A percentile compares a stretch with the other conserved stretches of the same genome.
Conservation (phyloP, 2,329 filamentous ascomycete genomes). For the Aspergillus sergii region DNA sequence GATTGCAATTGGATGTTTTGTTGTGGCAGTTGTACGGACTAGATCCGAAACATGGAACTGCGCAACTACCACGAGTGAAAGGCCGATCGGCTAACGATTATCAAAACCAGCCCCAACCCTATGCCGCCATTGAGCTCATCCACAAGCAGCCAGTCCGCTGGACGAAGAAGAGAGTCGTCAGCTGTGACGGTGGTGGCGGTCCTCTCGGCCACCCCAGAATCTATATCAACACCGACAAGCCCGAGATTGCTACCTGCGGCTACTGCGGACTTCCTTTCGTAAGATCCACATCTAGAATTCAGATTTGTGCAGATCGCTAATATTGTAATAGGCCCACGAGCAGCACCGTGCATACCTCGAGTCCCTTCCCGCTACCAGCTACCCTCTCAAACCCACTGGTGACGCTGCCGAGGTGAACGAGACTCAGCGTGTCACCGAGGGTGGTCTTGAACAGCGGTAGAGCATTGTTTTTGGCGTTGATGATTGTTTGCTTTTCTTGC, state of each 20-base stretch:
- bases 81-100: background rate
- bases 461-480: constrained; percentile 39
- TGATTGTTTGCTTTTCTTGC: constrained; percentile 29
- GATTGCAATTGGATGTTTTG: background rate
- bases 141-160: constrained; percentile 94
- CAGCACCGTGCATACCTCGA: constrained; percentile 83
- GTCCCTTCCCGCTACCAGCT: constrained; percentile 76
- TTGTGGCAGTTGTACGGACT: background rate
- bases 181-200: constrained; percentile 90
- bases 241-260: constrained; percentile 83
- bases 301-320: background rate
- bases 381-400: constrained; percentile 70
- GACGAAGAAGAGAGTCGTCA: constrained; percentile 78
- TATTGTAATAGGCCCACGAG: constrained; percentile 72
- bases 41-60: background rate
- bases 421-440: constrained; percentile 61
- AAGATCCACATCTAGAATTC: constrained; percentile 46
- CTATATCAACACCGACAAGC: constrained; percentile 98
- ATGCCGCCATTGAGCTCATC: constrained; percentile 90
- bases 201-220: constrained; percentile 87
- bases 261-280: constrained; percentile 96
- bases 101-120: constrained; percentile 72
- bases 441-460: constrained; percentile 63
- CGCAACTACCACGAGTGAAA: background rate
- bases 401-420: constrained; percentile 62